Evolutionary conservation across 495 filamentous ascomycete species (phyloP), one percentile per base, ranked within the genome.

Genomic region (Podospora conica): DNA sequence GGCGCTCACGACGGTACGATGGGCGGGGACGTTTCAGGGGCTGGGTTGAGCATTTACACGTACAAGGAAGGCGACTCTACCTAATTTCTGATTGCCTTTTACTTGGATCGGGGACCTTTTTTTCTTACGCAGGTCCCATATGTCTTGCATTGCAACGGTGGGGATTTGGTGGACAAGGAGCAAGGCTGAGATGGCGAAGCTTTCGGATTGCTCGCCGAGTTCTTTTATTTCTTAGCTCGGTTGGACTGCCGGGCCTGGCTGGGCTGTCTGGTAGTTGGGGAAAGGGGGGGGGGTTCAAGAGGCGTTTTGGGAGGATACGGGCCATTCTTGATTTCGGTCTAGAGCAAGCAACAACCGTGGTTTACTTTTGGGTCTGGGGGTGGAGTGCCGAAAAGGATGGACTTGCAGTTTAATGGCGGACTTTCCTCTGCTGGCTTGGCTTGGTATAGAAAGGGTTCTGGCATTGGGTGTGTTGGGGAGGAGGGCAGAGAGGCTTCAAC

Each of bases 81-180:
- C 63, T 64, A 64, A 64, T 64, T 58, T 64, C 40, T 23, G 20
- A 23, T 23, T 21, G 63, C 31, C 55, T 11, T 64, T 58, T 10
- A 48, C 25, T 58, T 64, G 63, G 63, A 64, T 64, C 63, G n/a
- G 27, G 53, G 7, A 9, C 21, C 27, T 40, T 53, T 61, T 61
- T 61, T 61, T 61, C 28, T 18, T 29, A 48, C 29, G 28, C 18
- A 58, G 55, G 63, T 58, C 31, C n/a, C 57, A 54, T 48, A 48
- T 64, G 58, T 54, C 29, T 64, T 64, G 63, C 63, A 64, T 64
- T 64, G 53, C 18, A 63, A 18, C 18, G 61, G 61, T 31, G 61
- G 48, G 53, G 61, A 24, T 54, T 61, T 48, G 61, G 40, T 28
- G 23, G 61, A 48, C 53, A 33, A 15, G 61, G 61, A 9, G 53